Base-by-base conservation (phyloP, 2,329 filamentous ascomycete species). In the Ophiocordyceps camponoti-floridani region DNA sequence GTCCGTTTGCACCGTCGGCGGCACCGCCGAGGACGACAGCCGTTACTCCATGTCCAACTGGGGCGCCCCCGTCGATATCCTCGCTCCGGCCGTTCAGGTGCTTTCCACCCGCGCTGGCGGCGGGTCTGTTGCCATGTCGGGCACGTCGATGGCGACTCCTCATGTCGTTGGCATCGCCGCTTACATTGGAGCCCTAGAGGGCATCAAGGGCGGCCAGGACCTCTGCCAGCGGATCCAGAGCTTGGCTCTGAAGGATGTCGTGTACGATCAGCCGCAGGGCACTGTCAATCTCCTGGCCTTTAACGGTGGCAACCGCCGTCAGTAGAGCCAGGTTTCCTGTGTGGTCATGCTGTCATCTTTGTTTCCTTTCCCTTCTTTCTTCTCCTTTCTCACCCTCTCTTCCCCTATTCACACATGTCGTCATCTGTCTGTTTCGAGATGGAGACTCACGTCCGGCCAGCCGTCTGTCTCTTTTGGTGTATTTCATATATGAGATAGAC, bases 261-360 rank as follows among this genome's bases (percentile, higher is more conserved):
- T 68, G 41, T 58, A 57, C 31, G 54, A 57, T 47, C 46, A 68
- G 3, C 62, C 59, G 42, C 57, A 52, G 46, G 59, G 63, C 48
- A 70, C 67, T 44, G 53, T 57, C 52, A 74, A 75, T 62, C 54
- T 62, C 48, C 60, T 77, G 44, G 69, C 66, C 41, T 74, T 69
- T 59, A 75, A 76, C 59, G 69, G 69, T 11, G 45, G 19, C 16
- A 33, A 27, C 16, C 38, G 38, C 9, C 38, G 19, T 4, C 23
- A 19, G 14, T 40, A 6, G 31, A 14, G 5, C 12, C 2, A 2
- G 31, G 31, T 6, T 14, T 2, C 30, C 7, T 33, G 9, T 33
- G 9, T 33, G 30, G 13, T 14, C 8, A 3, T 35, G 2, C 8
- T 35, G 13, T 35, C 12, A 35, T 37, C 14, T 37, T 37, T n/a